Base-by-base conservation (phyloP, 2,329 filamentous ascomycete species). In the Colletotrichum cereale region DNA sequence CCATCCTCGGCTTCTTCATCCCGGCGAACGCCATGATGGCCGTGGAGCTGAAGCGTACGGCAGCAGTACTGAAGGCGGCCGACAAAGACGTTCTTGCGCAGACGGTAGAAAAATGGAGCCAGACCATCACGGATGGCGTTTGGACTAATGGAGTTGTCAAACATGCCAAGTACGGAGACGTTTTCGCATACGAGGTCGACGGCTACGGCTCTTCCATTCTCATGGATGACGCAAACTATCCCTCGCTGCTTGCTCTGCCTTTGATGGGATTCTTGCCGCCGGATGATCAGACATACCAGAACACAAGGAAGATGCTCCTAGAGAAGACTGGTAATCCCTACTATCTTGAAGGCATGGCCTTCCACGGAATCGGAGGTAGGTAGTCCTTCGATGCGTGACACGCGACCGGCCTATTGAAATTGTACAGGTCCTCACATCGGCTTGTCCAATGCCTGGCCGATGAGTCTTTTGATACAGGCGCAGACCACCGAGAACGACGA, bases 1-100 rank as follows among this genome's bases (percentile, higher is more conserved):
- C 95, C 0, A 98, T 96, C 47, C 86, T 99, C 3, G 95, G 95
- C 55, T 99, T 94, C 85, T 94, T 97, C 79, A 97, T 99, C 75
- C 96, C 96, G 0, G 92, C 94, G 47, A 99, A 99, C 79, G 96
- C 96, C 31, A 96, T 97, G 91, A 97, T 99, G 87, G 91, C 94
- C 2, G 93, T 96, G 0, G 95, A 99, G 81, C 86, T 99, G 34
- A 89, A 91, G 74, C 91, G 93, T 52, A 91, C 93, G 0, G 90
- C 94, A 0, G 84, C 86, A 7, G 86, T 97, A 26, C 87, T 98
- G n/a, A 83, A 84, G 63, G 84, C 85, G 7, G 89, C 86, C 1
- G 88, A 88, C 1, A 88, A 92, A 58, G 79, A 85, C 3, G 81
- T 89, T 0, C 77, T 89, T 8, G 85, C 88, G 0, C 82, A 88